Evolutionary conservation across 2,329 filamentous ascomycete species (phyloP).

Genomic region (Macroventuria anomochaeta): DNA sequence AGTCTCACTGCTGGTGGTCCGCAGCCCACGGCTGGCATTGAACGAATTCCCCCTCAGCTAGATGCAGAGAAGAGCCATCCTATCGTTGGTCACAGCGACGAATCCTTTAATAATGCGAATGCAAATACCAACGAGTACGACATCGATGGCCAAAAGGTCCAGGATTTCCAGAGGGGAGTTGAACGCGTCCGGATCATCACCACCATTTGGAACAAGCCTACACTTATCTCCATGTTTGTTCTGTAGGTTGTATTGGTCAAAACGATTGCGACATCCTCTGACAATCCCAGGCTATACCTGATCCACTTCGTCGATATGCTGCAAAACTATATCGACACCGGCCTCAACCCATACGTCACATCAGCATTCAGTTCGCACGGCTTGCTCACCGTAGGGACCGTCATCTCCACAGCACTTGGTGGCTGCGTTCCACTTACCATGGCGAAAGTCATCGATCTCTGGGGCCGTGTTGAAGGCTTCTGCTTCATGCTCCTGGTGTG

Average conservation of each 20-base stretch:
- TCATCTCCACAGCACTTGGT: constrained; percentile 47
- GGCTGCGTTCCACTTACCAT: constrained; percentile 48
- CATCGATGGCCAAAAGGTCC: constrained; percentile 26
- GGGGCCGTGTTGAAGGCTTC: constrained; percentile 51
- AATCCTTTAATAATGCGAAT: constrained; percentile 17
- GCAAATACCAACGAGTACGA: constrained; percentile 23
- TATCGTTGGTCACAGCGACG: constrained; percentile 5
- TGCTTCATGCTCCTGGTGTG: constrained; percentile 43
- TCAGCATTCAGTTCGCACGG: constrained; percentile 45
- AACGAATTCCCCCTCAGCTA: constrained; percentile 18
- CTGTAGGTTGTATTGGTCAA: constrained; percentile 36
- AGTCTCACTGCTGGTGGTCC: constrained; percentile 18
- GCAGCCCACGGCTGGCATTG: constrained; percentile 18
- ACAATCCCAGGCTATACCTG: constrained; percentile 51
- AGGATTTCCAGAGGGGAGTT: constrained; percentile 48
- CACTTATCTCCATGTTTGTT: constrained; percentile 48
- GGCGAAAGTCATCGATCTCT: constrained; percentile 52
- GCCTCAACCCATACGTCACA: constrained; percentile 51
- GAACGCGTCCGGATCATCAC: constrained; percentile 51
- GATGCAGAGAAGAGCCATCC: constrained; percentile 32
- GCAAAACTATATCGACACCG: constrained; percentile 51
- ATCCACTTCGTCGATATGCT: constrained; percentile 59
- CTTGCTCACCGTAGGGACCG: constrained; percentile 43
- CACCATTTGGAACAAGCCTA: constrained; percentile 48
- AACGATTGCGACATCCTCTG: neutral